Evolutionary conservation across 2,329 filamentous ascomycete genomes (phyloP), one percentile per base, ranked within the genome.

Genomic region (Alternaria hordeiaustralica): DNA sequence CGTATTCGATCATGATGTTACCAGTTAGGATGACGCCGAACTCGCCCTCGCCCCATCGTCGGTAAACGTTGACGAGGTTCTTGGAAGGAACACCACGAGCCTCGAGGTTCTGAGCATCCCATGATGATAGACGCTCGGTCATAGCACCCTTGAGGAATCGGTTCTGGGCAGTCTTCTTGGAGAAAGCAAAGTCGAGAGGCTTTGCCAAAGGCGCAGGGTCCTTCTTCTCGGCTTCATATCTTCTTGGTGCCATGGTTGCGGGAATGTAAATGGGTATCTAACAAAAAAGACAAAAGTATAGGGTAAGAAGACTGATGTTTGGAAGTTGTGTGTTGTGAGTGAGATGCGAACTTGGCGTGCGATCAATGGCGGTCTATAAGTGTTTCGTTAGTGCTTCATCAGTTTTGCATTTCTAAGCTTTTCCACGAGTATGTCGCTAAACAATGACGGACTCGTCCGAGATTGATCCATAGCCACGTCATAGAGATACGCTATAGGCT

Each of bases 81-180:
- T 84, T 82, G 12, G 82, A 82, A 7, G 87, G 85, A 5, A 89
- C 78, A 23, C 87, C 85, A 45, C 89, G 84, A 4, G 82, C 82
- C 21, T 84, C 77, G 9, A 86, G 69, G 60, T 87, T 82, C 23
- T 83, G 83, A 7, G 85, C 81, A 61, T 87, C 83, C 87, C 87
- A 92, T 6, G 85, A 87, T 0, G 88, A 87, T 13, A 91, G 79
- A 8, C 85, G 82, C 75, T 92, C 90, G 2, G 87, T 87, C 89
- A 92, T 91, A 45, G 90, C 86, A 6, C 82, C 88, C 77, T 92
- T 92, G 67, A 91, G 76, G 71, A 91, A 88, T n/a, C 88, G 83
- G 74, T 91, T 92, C 45, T 84, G 85, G 2, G 88, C 88, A 2
- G 84, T 86, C 60, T 81, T 83, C 55, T 84, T 83, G 45, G 85